Evolutionary conservation across 176 grass and related monocot species (phyloP), one percentile per base, ranked within the genome.

Genomic region (Oryza brachyantha): DNA sequence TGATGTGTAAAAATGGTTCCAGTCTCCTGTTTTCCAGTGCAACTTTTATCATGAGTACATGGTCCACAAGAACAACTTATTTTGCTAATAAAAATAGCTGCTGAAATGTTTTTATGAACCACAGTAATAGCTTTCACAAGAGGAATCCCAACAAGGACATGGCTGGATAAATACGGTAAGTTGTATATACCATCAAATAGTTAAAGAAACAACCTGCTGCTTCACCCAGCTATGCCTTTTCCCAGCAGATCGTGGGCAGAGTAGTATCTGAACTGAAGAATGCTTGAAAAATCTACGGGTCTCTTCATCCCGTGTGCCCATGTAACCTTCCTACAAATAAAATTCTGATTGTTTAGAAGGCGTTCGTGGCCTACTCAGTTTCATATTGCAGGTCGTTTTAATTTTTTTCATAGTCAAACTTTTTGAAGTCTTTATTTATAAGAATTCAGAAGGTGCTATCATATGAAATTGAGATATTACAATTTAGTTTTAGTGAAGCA

Each of bases 1-100:
- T 98, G 95, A 40, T 94, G 95, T 38, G 95, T 94, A 21, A 94
- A 98, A 72, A 94, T 94, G 27, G 89, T 89, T 68, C 90, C 95
- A 25, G 95, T 94, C 88, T 98, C 95, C 95, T 98, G 90, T 66
- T 78, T 61, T 66, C 69, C 32, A 65, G 26, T 32, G 0, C 52
- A 29, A 25, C 24, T 48, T 29, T 13, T 54, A 69, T 10, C 75
- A 43, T 66, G n/a, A 83, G 68, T 40, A 55, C 68, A 46, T 64
- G 25, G 45, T 43, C 29, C 31, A 10, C 52, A 24, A 24, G 21
- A 57, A 22, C 50, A n/a, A 22, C 3, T 24, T 10, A 24, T 57
- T 24, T 57, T 7, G 21, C 52, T 57, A 21, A 57, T 2, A 55
- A 57, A 24, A 9, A 57, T 55, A 57, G 52, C 8, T 35, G 61